phyloP scores from a whole-genome alignment of 305 asterid species.

The Fraxinus sp. region DNA sequence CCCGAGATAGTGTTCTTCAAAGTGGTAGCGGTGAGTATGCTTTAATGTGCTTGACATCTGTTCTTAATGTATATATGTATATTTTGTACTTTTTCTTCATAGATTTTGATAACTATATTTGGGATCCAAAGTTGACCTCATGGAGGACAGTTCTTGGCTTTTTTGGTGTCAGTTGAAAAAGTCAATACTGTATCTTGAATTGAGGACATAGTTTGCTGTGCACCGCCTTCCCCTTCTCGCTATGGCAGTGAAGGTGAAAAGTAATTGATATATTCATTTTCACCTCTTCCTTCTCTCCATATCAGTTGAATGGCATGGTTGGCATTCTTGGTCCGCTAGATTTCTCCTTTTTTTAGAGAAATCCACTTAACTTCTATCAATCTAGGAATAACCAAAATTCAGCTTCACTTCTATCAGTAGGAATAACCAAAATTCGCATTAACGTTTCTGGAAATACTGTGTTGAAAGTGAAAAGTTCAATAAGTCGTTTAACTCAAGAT shows the following conservation, averaged over 20 bases:
- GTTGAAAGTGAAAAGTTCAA: background rate
- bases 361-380: background rate
- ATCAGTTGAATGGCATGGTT: background rate
- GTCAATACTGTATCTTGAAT: background rate
- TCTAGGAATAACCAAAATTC: background rate
- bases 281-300: background rate
- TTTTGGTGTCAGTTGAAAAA: background rate
- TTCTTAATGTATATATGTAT: background rate
- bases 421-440: background rate
- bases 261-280: background rate
- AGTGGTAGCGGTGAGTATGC: conserved; percentile 40
- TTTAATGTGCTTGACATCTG: background rate
- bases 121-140: background rate
- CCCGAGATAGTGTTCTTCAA: conserved; percentile 50
- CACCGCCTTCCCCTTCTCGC: background rate
- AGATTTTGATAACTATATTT: background rate
- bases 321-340: background rate
- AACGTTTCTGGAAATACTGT: background rate
- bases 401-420: background rate
- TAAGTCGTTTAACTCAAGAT: background rate
- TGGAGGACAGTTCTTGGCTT: background rate
- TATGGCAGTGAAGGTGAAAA: background rate
- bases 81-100: background rate
- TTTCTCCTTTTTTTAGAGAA: background rate
- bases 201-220: background rate